These are phyloP conservation scores for Aspergillus neotritici DNA, from an alignment of 2,329 filamentous ascomycete species.

Conservation along the genomic window DNA sequence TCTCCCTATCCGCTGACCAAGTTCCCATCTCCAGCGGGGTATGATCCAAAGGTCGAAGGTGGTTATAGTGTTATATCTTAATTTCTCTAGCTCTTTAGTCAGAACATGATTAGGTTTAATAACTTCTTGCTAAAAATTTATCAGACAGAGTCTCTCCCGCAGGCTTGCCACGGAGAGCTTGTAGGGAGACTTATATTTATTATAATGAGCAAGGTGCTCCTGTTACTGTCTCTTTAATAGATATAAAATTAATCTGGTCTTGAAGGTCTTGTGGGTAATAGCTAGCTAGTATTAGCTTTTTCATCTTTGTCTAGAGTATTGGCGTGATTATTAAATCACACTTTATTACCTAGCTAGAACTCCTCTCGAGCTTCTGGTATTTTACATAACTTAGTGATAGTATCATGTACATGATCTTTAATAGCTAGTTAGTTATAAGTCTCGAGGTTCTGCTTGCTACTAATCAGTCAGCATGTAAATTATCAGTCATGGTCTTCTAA, in stretches of 20 bases:
- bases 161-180: conserved; percentile 9
- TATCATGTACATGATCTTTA: conserved; percentile 1
- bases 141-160: no score
- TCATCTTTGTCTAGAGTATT: conserved; percentile 12
- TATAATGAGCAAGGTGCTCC: conserved; percentile 6
- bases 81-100: no score
- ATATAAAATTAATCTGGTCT: conserved; percentile 17
- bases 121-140: no score
- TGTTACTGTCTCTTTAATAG: conserved; percentile 10
- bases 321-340: conserved; percentile 13
- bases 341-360: conserved; percentile 3
- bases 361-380: not conserved
- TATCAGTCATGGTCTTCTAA: conserved; percentile 17
- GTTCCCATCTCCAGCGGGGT: no score
- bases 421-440: not conserved
- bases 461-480: conserved; percentile 8
- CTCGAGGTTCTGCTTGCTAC: not conserved
- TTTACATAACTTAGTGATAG: not conserved
- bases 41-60: no score
- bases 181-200: conserved; percentile 15
- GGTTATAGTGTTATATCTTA: no score
- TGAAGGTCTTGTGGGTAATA: conserved; percentile 3
- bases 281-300: conserved; percentile 2
- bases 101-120: no score
- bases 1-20: no score